Evolutionary conservation across 78 protist genomes (phyloP).

Genomic region (Dictyostelium capitatum): DNA sequence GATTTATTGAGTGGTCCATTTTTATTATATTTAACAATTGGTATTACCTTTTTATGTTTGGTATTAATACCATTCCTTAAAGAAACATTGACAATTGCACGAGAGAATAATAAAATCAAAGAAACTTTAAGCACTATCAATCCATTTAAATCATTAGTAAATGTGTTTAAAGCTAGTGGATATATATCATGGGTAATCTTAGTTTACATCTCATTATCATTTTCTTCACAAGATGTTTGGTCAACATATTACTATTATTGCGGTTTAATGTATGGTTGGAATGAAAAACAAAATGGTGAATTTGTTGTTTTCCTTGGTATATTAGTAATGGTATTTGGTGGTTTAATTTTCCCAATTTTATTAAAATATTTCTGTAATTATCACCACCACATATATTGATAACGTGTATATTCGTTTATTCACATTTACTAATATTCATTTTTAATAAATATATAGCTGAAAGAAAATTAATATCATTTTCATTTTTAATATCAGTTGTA

Average conservation of each 20-base stretch:
- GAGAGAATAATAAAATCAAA: background rate
- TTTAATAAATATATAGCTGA: background rate
- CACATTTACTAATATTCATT: too few species aligned
- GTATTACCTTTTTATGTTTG: background rate
- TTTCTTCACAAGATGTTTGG: background rate
- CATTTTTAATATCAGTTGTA: background rate
- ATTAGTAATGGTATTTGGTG: background rate
- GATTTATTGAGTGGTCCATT: background rate
- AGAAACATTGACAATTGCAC: background rate
- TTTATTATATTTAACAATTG: background rate
- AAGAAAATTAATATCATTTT: slow-evolving; percentile 13
- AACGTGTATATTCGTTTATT: too few species aligned
- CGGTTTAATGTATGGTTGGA: slow-evolving; percentile 13
- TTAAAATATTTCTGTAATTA: background rate
- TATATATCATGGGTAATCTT: background rate
- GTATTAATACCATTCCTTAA: background rate
- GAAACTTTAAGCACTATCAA: background rate
- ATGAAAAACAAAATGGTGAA: background rate
- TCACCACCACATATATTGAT: too few species aligned
- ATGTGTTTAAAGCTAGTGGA: background rate
- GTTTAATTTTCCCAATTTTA: slow-evolving; percentile 9
- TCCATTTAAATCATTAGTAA: background rate
- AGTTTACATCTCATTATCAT: background rate
- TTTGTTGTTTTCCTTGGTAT: background rate
- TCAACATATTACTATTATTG: background rate